A percentile compares a stretch with the other conserved stretches of the same genome.
phyloP scores from a whole-genome alignment of 2,329 filamentous ascomycete species.

The Sporothrix euskadiensis region DNA sequence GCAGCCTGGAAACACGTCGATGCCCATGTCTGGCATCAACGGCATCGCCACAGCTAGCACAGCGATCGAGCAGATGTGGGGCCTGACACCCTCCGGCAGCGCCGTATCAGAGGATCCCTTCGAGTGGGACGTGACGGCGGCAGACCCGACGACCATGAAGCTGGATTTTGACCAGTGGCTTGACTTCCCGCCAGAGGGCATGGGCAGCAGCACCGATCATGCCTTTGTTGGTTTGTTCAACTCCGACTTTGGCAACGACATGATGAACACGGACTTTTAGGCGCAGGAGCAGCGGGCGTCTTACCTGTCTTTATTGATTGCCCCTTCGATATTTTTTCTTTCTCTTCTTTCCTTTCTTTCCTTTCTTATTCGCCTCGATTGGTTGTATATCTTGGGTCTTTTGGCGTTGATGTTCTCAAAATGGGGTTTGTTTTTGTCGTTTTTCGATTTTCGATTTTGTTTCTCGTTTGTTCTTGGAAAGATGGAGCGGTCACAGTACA shows the following conservation, averaged over 20 bases:
- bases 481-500: neutral
- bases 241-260: conserved; percentile 31
- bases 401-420: conserved; percentile 19
- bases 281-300: neutral
- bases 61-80: conserved; percentile 43
- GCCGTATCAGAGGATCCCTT: conserved; percentile 48
- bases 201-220: conserved; percentile 34
- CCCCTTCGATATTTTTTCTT: neutral
- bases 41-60: conserved; percentile 43
- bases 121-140: conserved; percentile 56
- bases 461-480: neutral
- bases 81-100: conserved; percentile 50
- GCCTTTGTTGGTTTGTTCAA: conserved; percentile 37
- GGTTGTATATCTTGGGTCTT: neutral
- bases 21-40: conserved; percentile 36
- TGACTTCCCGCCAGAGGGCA: conserved; percentile 55
- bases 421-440: neutral
- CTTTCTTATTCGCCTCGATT: neutral
- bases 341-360: neutral
- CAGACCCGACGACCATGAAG: conserved; percentile 43
- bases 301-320: neutral
- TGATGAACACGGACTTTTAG: conserved; percentile 30
- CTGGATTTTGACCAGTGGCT: conserved; percentile 62
- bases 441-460: neutral
- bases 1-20: conserved; percentile 31